phyloP scores from a whole-genome alignment of 2,329 filamentous ascomycete species.

The Tolypocladium inflatum region DNA sequence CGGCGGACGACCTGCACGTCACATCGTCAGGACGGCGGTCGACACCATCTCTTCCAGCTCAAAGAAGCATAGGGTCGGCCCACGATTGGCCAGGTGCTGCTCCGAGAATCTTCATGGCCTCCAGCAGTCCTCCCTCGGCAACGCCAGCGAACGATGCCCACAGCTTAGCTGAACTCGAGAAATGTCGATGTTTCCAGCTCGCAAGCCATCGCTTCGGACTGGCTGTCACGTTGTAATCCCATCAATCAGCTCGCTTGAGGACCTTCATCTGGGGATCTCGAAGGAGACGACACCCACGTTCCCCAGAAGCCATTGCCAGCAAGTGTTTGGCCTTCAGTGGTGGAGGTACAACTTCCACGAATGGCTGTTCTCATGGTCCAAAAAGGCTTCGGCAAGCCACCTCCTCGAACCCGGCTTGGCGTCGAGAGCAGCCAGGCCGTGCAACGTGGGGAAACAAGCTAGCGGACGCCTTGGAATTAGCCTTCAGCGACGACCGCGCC shows the following conservation, averaged over 20 bases:
- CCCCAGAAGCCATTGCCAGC: too few species aligned
- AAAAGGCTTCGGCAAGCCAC: neutral
- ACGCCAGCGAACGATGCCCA: neutral
- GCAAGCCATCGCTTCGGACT: neutral
- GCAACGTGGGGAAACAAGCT: neutral
- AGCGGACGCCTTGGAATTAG: neutral
- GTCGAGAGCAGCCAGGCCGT: neutral
- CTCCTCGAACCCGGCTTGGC: neutral
- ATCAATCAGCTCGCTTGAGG: neutral
- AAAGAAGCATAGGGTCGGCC: too few species aligned
- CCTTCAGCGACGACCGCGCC: neutral
- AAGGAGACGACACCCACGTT: too few species aligned
- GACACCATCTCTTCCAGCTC: too few species aligned
- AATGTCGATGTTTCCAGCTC: too few species aligned
- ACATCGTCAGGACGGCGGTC: too few species aligned
- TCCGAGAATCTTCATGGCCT: too few species aligned
- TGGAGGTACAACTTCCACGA: neutral
- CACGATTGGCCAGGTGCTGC: too few species aligned
- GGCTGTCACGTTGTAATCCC: neutral
- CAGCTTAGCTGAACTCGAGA: neutral
- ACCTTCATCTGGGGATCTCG: too few species aligned
- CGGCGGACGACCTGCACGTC: too few species aligned
- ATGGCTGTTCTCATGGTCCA: neutral
- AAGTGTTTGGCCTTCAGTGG: neutral
- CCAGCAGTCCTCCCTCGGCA: too few species aligned